Evolutionary conservation across 2,329 filamentous ascomycete genomes (phyloP), one percentile per base, ranked within the genome.

Genomic region (Pestalotiopsis sp.): DNA sequence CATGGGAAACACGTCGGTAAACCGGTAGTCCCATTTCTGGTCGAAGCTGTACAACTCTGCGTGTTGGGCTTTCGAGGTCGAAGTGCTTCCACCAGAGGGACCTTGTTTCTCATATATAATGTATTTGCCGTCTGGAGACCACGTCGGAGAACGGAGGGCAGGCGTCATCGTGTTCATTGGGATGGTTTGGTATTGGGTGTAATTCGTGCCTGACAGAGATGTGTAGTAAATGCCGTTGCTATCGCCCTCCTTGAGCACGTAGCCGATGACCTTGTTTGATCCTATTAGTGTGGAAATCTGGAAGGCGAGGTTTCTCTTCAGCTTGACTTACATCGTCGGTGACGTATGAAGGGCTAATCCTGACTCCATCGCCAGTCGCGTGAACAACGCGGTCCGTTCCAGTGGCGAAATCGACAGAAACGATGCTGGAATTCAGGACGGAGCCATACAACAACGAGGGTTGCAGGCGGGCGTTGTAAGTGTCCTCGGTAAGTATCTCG

Each of bases 61-160:
- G 20, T 59, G 41, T 49, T 49, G 41, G 14, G 14, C 41, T 49
- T 49, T 49, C 41, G 41, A 49, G 41, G 41, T 49, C 14, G 41
- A 49, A 49, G 41, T 49, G 41, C 41, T 49, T 4, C 41, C 41
- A 17, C 41, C 41, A 49, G 41, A 49, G 14, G 41, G 41, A 17
- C 41, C 57, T 25, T 27, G 23, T 12, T 59, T 25, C 23, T 59
- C 57, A 20, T 27, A 59, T 59, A 59, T n/a, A 25, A 59, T 59
- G 23, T 59, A 27, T 59, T 25, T 59, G 57, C 57, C 57, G 57
- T 59, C 57, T 59, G 57, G 57, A 27, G 57, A 59, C 57, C 57
- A 59, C 4, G n/a, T 13, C 25, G 57, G 57, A 13, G 57, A 59
- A n/a, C 57, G 57, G 4, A 49, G 12, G 14, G 41, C 41, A 20